phyloP scores from a whole-genome alignment of 345 rosid genomes.

The Salix arbutifolia region DNA sequence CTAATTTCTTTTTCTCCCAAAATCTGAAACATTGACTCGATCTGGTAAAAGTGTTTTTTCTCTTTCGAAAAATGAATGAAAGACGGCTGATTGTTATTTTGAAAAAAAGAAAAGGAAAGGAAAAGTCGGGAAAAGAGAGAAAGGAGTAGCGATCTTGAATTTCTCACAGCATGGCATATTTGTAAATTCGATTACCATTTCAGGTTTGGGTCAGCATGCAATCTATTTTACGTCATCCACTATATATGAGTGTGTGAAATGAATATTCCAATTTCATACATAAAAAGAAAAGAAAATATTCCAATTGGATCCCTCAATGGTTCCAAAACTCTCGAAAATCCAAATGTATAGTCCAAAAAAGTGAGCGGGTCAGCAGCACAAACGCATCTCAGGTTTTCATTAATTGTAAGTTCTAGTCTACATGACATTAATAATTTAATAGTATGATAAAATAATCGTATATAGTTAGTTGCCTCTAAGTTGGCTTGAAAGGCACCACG shows the following conservation, averaged over 20 bases:
- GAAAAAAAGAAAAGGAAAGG: too few species aligned
- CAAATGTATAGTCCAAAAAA: not conserved
- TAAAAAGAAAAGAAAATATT: not conserved
- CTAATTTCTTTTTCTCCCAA: not conserved
- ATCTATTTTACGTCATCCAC: slow-evolving; percentile 23
- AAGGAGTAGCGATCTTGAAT: not conserved
- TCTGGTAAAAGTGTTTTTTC: not conserved
- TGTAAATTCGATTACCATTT: not conserved
- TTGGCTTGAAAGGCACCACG: too few species aligned
- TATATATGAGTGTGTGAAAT: not conserved
- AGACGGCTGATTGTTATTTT: not conserved
- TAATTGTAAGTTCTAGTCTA: too few species aligned
- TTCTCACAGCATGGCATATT: not conserved
- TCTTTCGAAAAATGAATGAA: not conserved
- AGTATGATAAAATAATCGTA: too few species aligned
- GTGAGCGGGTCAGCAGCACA: not conserved
- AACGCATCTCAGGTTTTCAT: too few species aligned
- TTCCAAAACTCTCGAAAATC: not conserved
- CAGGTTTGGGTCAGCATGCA: slow-evolving; percentile 17
- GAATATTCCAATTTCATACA: not conserved
- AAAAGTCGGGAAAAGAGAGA: not conserved
- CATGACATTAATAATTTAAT: too few species aligned
- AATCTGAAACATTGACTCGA: too few species aligned
- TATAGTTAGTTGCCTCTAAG: too few species aligned
- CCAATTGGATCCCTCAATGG: not conserved